Base-by-base conservation (phyloP, 129 eudicot genomes). In the Sambucus nigra region DNA sequence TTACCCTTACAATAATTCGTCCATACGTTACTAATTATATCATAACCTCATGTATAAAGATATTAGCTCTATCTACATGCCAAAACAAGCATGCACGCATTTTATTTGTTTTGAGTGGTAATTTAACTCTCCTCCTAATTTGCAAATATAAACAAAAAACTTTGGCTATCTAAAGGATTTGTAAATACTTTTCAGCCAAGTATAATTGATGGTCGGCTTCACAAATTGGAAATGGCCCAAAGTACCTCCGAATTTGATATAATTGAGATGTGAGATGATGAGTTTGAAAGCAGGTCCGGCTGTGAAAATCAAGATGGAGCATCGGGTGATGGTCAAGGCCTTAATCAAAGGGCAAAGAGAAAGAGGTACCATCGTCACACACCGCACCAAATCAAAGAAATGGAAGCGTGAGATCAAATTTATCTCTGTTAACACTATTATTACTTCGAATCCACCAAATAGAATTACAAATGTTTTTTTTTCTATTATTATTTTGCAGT, bases 351-450 rank as follows among this genome's bases (percentile, higher is more conserved):
- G 17, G 45, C 29, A 25, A 78, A 73, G 59, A 78, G 62, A 61
- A 73, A 61, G 35, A 77, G 85, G 32, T 69, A 78, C 28, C 80
- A 73, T 61, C 85, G 85, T 55, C 85, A 78, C 62, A 69, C 80
- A 28, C 77, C 66, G 44, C 69, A 74, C 41, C 86, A 79, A 53
- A 79, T 74, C 45, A 74, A 70, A 44, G 80, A 61, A 58, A 47
- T 79, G 33, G 86, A 79, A 44, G 55, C 68, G 86, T 79, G 64
- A 53, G 80, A 28, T 22, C 15, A 24, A 21, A 18, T 38, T 22
- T 39, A 22, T 46, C 17, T 11, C 27, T 16, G 60, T 18, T 1
- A 55, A 35, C 13, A 31, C 38, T 31, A 3, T 35, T 35, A 35
- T 2, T 7, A 1, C 13, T 35, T 15, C 8, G 8, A 35, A 35